These are phyloP conservation scores for Suhomyces emberorum DNA, from an alignment of 805 yeast species.

Conservation along the genomic window DNA sequence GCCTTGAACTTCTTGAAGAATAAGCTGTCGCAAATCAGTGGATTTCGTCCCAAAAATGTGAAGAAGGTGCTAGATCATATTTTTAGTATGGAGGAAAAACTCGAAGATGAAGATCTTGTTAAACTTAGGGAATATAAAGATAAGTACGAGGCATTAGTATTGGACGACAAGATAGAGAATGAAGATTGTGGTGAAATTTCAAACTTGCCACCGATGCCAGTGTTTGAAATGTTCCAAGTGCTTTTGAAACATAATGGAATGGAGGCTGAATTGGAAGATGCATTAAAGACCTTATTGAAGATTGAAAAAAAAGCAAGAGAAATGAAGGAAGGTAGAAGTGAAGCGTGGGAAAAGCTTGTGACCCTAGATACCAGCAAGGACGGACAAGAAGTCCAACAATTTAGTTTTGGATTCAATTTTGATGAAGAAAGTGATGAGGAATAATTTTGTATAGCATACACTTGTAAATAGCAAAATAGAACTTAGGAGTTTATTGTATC, in stretches of 20 bases:
- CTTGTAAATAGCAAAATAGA: not conserved
- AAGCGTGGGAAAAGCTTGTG: conserved; percentile 52
- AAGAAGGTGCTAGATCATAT: conserved; percentile 28
- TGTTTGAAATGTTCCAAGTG: conserved; percentile 58
- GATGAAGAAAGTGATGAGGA: conserved; percentile 17
- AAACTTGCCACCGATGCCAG: conserved; percentile 47
- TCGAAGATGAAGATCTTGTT: conserved; percentile 11
- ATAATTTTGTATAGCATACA: not conserved
- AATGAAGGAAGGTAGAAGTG: conserved; percentile 37
- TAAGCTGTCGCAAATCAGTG: conserved; percentile 71
- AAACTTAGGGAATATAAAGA: conserved; percentile 26
- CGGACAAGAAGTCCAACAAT: conserved; percentile 9
- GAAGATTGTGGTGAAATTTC: conserved; percentile 65
- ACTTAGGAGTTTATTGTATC: too few species aligned
- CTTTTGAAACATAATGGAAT: conserved; percentile 43
- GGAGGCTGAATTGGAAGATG: conserved; percentile 27
- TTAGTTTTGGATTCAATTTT: conserved; percentile 32
- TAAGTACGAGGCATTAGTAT: conserved; percentile 21
- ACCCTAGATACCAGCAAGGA: conserved; percentile 3
- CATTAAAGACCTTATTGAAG: conserved; percentile 29
- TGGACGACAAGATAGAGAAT: conserved; percentile 26
- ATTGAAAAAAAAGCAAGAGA: conserved; percentile 31
- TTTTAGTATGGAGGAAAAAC: conserved; percentile 6
- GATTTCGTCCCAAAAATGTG: conserved; percentile 63
- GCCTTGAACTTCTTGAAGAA: conserved; percentile 66